Evolutionary conservation across 2,329 filamentous ascomycete species (phyloP), one percentile per base, ranked within the genome.

Genomic region (Orbilia brochopaga): DNA sequence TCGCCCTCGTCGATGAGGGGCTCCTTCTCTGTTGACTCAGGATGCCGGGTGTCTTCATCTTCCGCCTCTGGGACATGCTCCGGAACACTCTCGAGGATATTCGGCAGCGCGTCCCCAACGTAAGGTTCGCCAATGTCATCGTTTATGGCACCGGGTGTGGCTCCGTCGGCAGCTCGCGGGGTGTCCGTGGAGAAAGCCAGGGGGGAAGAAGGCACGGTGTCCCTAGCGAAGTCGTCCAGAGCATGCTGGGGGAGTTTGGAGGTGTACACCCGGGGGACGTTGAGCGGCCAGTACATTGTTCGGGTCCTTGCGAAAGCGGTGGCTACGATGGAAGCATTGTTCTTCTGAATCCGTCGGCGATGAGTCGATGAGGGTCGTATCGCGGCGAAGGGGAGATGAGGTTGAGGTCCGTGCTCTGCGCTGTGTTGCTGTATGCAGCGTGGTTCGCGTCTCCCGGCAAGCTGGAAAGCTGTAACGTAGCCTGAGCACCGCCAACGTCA

Each of bases 231-330:
- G 78, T 73, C 81, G 83, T 75, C 83, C 79, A 63, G 81, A 79
- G 62, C 83, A 80, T 75, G 83, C 80, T 79, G 84, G 78, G 85
- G 85, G 81, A 86, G 90, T 81, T 84, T 90, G 76, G 89, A 89
- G 78, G 90, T 88, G 82, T 91, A 93, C 79, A 92, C 87, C 79
- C 88, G 87, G 78, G 91, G 90, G 79, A 90, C 90, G 80, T 90
- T 90, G 80, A 92, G 86, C 78, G 91, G 91, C 91, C 91, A 95
- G 85, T 95, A 95, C 91, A 94, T 95, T 40, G 52, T 57, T 56
- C 24, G 58, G 13, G n/a, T 42, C 10, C 27, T 51, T 46, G 42
- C 42, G n/a, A 3, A 17, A 13, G 32, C 15, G 54, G 37, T 58
- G 15, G 37, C 59, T 63, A 70, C 32, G 30, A 61, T n/a, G 24